Base-by-base conservation (phyloP, 495 filamentous ascomycete genomes). In the Talaromyces thailandensis region DNA sequence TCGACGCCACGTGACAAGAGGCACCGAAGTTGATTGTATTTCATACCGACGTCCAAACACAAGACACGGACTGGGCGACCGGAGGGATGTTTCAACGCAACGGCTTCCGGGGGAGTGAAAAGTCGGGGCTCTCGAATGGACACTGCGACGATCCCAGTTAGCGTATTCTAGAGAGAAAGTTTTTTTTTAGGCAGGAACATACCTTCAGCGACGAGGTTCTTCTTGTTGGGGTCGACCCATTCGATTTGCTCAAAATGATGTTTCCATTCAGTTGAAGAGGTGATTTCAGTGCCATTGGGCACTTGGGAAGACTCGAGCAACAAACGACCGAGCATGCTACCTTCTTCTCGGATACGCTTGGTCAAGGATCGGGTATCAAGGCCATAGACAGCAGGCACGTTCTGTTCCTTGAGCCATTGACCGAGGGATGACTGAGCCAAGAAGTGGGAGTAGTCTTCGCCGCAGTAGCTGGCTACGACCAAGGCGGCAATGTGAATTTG, bases 1-100 rank as follows among this genome's bases (percentile, higher is more conserved):
- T 98, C 94, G 24, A 97, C 86, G n/a, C 94, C 94, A 64, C 94
- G 85, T 60, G 82, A 85, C 45, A 98, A 81, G 57, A 98, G 84
- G 77, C 94, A 98, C 63, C 94, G 83, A 53, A 98, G 81, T 79
- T 98, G 94, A 76, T 97, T 98, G 77, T 88, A 96, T 75, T 98
- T 98, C 78, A 97, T 83, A 66, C 94, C 94, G 61, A 98, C 93
- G 76, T 98, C 94, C 62, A 98, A 81, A 70, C 91, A 96, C 31
- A 98, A 80, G 52, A 98, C 86, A 65, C 92, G 89, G 58, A 96
- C 78, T 48, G 86, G 79, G 57, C 92, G 89, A 28, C 94, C 93
- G 25, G 91, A 93, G 14, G 91, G 89, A 73, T 96, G 92, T 70
- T 90, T 89, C 32, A 90, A 77, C 50, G 89, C 85, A 61, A 81